These are phyloP conservation scores for Rosa lucieae DNA, from an alignment of 306 rosid species.

Conservation along the genomic window DNA sequence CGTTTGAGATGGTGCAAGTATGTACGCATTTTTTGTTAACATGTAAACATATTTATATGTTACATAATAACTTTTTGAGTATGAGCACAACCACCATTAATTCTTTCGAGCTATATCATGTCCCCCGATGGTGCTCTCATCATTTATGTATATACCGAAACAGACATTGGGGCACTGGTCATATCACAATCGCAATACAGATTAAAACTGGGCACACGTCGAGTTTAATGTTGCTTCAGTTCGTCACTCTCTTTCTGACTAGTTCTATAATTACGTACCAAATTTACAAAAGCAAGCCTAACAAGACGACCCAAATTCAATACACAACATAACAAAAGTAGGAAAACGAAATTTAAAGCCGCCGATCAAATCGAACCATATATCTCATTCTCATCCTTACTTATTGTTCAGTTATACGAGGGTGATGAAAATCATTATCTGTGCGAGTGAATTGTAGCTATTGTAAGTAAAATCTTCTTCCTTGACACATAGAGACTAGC, in stretches of 20 bases:
- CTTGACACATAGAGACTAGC: not conserved
- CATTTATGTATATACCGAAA: not conserved
- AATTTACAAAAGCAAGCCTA: not conserved
- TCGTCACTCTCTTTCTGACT: not conserved
- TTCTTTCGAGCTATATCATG: not conserved
- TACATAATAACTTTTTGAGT: too few species aligned
- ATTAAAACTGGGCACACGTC: not conserved
- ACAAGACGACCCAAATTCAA: conserved; percentile 1
- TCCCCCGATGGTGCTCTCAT: not conserved
- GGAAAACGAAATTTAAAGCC: not conserved
- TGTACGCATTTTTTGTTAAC: too few species aligned
- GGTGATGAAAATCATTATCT: not conserved
- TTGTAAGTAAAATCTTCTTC: not conserved
- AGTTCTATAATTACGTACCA: not conserved
- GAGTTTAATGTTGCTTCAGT: not conserved
- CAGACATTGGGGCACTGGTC: not conserved
- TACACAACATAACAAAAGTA: not conserved
- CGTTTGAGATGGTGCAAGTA: too few species aligned
- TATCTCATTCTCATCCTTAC: not conserved
- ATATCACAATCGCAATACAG: not conserved
- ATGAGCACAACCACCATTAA: not conserved
- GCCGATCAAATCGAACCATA: not conserved
- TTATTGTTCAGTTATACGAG: not conserved
- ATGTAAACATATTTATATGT: too few species aligned
- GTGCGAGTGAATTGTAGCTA: not conserved